Base-by-base conservation (phyloP, 2,329 filamentous ascomycete species). In the Cercospora berteroae region DNA sequence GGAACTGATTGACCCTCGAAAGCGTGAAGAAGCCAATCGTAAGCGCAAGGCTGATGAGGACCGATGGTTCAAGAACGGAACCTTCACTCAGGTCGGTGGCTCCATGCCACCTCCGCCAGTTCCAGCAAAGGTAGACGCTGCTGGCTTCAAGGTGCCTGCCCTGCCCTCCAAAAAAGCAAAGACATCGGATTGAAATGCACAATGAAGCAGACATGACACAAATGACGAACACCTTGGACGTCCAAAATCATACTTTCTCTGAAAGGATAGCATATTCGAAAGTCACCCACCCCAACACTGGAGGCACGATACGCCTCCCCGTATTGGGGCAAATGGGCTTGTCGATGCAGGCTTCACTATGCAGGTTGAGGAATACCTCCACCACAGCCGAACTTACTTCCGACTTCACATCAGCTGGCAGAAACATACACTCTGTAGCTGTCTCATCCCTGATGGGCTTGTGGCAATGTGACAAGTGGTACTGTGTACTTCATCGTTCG, bases 31-130 rank as follows among this genome's bases (percentile, higher is more conserved):
- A 81, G 86, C 96, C 78, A 93, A 87, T 77, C 87, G 93, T 74
- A 98, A 98, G 83, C 85, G 93, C 70, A 96, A 97, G 78, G 94
- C 93, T 0, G 95, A 98, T 71, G 93, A 97, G 77, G 94, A 98
- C 77, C 85, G 93, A 42, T 99, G 93, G 90, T 99, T 99, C 83
- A 96, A 95, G 80, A 92, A 93, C 57, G 95, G 95, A n/a, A 94
- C 92, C 0, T 99, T 99, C 77, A 97, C 95, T 8, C 94, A 97
- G 79, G 87, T 96, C 65, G 88, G 88, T 18, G 76, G 75, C 31
- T 23, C 25, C 31, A 63, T 63, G 60, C 69, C 59, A 50, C 67
- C 58, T 56, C 63, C 61, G 68, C 71, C 57, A 16, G 63, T 62
- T 18, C 66, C 82, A 13, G 78, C 85, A 83, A 91, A 81, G 72